Base-by-base conservation (phyloP, 176 grass and related monocot genomes). In the Bonia amplexicaulis region DNA sequence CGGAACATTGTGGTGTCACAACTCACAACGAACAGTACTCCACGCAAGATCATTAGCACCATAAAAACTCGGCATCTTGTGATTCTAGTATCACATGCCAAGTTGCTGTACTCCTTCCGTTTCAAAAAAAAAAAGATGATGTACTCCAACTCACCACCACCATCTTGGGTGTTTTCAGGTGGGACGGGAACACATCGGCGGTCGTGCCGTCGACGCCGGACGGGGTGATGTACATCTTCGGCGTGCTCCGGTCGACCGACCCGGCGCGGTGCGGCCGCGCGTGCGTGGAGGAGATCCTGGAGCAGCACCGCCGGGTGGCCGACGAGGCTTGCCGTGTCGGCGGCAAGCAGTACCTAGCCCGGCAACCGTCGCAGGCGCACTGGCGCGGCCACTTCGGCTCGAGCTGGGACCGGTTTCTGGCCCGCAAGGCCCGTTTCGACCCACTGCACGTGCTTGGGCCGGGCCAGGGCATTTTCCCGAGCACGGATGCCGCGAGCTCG, bases 171-270 rank as follows among this genome's bases (percentile, higher is more conserved):
- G 16, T 59, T 13, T 88, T 81, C 82, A 97, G 95, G 88, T 97
- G 95, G 95, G 81, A 94, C 84, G 16, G 69, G 26, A 94, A 97
- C 88, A 87, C 80, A 35, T 97, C 95, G 78, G 86, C 82, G 33
- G 88, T 92, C 53, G 52, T 97, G 51, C 94, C 94, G 44, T 40
- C 80, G 82, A 1, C 77, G 64, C 22, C 66, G 49, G 88, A 84
- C 62, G 79, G 75, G 22, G 84, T 94, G 58, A 59, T 92, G 72
- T 97, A 97, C 71, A 16, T 81, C 54, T 84, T 97, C 48, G 82
- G 90, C 49, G 84, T 97, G 63, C 95, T 97, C 35, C 88, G 90
- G 63, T 97, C 95, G 16, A 52, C 92, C 46, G 89, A 90, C 69
- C 92, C 90, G 14, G 71, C 77, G 16, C 49, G 66, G 70, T 97